These are phyloP conservation scores for Populus simonii DNA, from an alignment of 345 rosid species.

Conservation along the genomic window DNA sequence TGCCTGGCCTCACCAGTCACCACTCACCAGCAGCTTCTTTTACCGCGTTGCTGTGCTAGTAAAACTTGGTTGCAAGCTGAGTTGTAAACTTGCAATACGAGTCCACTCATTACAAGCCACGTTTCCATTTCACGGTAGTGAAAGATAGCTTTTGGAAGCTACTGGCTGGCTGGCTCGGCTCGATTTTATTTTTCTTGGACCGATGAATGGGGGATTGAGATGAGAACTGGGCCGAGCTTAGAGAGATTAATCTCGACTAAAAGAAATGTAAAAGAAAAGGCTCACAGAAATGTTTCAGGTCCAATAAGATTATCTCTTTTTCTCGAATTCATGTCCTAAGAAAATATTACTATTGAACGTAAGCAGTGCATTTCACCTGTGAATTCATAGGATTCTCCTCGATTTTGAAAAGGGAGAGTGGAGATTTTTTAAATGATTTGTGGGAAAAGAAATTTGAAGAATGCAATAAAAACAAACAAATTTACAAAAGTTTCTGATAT, in stretches of 20 bases:
- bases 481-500: too few relatives aligned
- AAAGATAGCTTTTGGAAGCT: not conserved
- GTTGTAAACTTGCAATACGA: not conserved
- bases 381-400: not conserved
- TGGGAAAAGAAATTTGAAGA: too few relatives aligned
- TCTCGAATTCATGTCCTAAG: too few relatives aligned
- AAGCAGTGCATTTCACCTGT: too few relatives aligned
- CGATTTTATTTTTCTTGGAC: not conserved
- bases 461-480: too few relatives aligned
- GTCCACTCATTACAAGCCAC: constrained; percentile 9
- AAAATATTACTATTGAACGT: too few relatives aligned
- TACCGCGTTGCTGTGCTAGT: constrained; percentile 14
- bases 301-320: too few relatives aligned
- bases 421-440: too few relatives aligned
- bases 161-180: not conserved
- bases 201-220: not conserved
- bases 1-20: not conserved
- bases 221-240: not conserved
- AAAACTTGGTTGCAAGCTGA: not conserved
- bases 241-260: not conserved
- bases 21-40: not conserved
- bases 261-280: too few relatives aligned
- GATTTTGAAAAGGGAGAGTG: too few relatives aligned
- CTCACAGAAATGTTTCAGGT: not conserved
- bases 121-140: not conserved